These are phyloP conservation scores for Penicillium lagena DNA, from an alignment of 495 filamentous ascomycete genomes.

Conservation along the genomic window DNA sequence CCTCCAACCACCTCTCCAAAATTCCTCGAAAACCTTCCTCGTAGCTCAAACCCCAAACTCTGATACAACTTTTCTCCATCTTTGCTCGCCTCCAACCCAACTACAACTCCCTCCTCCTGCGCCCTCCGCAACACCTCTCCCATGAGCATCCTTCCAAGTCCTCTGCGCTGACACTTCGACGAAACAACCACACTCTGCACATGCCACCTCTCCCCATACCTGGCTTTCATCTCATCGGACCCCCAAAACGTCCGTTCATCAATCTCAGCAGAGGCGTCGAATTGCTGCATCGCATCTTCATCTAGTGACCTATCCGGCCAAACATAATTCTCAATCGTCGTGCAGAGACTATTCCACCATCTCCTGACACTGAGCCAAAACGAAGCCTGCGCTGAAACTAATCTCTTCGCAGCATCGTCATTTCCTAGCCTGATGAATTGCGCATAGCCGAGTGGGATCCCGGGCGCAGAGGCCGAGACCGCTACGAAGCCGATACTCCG, in stretches of 20 bases:
- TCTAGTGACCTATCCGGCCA: conserved; percentile 6
- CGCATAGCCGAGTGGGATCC: conserved; percentile 3
- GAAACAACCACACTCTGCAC: conserved; percentile 6
- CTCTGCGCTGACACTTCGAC: conserved; percentile 1
- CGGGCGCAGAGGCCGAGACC: background rate
- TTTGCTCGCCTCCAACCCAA: conserved; percentile 4
- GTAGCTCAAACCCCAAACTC: conserved; percentile 2
- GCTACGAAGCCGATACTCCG: conserved; percentile 8
- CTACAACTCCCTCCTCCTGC: background rate
- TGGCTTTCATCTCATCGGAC: background rate
- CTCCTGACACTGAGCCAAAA: background rate
- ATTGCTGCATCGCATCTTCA: background rate
- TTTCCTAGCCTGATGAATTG: conserved; percentile 5
- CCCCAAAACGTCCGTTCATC: conserved; percentile 3
- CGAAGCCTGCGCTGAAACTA: background rate
- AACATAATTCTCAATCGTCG: background rate
- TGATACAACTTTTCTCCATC: conserved; percentile 7
- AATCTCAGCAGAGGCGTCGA: background rate
- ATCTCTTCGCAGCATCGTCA: background rate
- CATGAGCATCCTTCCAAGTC: conserved; percentile 3
- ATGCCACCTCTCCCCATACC: conserved; percentile 6
- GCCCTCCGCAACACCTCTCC: background rate
- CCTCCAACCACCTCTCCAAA: background rate
- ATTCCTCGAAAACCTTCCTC: conserved; percentile 4
- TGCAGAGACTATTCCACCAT: background rate